Conservation (phyloP, 306 rosid genomes). For the Begonia fuchsioides region DNA sequence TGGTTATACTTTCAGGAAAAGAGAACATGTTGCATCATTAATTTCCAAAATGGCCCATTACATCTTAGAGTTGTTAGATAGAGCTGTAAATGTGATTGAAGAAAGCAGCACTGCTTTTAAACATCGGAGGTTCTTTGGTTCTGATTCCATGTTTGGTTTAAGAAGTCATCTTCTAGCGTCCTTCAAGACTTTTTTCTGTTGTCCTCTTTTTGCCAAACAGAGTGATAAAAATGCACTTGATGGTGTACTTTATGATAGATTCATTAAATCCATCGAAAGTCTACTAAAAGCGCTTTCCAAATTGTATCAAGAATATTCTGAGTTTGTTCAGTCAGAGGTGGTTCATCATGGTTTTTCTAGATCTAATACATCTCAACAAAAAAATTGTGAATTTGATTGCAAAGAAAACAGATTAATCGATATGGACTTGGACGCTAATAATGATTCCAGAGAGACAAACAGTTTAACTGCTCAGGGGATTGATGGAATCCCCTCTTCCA, state of each 20-base stretch:
- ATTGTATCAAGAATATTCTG: constrained; percentile 46
- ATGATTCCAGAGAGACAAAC: constrained; percentile 54
- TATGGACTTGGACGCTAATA: constrained; percentile 63
- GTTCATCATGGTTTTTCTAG: constrained; percentile 24
- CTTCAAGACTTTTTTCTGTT: constrained; percentile 43
- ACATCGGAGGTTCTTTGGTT: constrained; percentile 28
- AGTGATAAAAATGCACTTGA: constrained; percentile 28
- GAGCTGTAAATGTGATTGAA: constrained; percentile 36
- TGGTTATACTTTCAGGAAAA: constrained; percentile 35
- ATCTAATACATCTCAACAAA: constrained; percentile 18
- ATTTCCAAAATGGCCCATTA: constrained; percentile 33
- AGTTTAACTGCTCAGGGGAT: constrained; percentile 23
- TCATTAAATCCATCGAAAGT: constrained; percentile 40
- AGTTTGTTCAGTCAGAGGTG: constrained; percentile 27
- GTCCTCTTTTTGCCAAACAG: constrained; percentile 40
- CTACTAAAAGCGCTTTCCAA: constrained; percentile 49
- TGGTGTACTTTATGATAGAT: constrained; percentile 24
- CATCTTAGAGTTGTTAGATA: constrained; percentile 42
- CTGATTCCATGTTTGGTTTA: constrained; percentile 32
- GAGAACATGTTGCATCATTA: constrained; percentile 29
- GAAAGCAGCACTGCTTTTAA: constrained; percentile 27
- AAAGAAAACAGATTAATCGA: constrained; percentile 58
- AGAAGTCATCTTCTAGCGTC: constrained; percentile 30
- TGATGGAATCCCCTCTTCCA: constrained; percentile 24
- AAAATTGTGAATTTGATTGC: constrained; percentile 20